A percentile compares a stretch with the other conserved stretches of the same genome.
These are phyloP conservation scores for Lophium mytilinum DNA, from an alignment of 495 filamentous ascomycete species.

Conservation along the genomic window DNA sequence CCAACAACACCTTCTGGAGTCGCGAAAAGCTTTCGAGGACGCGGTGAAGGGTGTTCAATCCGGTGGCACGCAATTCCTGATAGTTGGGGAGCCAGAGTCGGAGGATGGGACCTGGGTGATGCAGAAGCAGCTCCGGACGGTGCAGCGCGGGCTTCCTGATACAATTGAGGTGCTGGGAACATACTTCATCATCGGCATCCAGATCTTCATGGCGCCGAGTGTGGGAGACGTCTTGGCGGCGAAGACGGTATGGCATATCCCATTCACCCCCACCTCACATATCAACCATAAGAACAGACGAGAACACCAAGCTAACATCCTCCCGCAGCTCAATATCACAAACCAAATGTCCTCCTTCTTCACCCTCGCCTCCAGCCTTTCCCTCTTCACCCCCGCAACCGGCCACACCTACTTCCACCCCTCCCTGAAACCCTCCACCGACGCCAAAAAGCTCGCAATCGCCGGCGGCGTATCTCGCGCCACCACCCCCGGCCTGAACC, in stretches of 20 bases:
- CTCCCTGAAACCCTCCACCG: slow-evolving; percentile 32
- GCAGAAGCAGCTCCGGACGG: slow-evolving; percentile 71
- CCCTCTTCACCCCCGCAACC: slow-evolving; percentile 62
- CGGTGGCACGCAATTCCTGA: slow-evolving; percentile 43
- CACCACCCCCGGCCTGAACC: neutral
- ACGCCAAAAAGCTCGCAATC: slow-evolving; percentile 3
- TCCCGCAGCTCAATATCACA: slow-evolving; percentile 47
- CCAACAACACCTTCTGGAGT: slow-evolving; percentile 50
- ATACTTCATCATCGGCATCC: slow-evolving; percentile 78
- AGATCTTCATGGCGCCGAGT: slow-evolving; percentile 83
- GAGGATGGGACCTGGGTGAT: slow-evolving; percentile 80
- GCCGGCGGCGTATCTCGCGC: slow-evolving; percentile 1
- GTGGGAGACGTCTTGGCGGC: slow-evolving; percentile 68
- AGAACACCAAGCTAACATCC: slow-evolving; percentile 15
- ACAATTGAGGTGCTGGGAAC: slow-evolving; percentile 64
- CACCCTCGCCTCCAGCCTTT: slow-evolving; percentile 50
- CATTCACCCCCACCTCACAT: neutral
- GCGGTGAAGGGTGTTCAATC: slow-evolving; percentile 62
- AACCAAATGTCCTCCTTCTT: slow-evolving; percentile 62
- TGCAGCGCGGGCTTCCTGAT: slow-evolving; percentile 45
- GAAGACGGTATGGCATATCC: slow-evolving; percentile 53
- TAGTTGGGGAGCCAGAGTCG: slow-evolving; percentile 40
- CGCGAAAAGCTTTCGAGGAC: slow-evolving; percentile 71
- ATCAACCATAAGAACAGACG: neutral
- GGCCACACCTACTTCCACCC: slow-evolving; percentile 67